These are phyloP conservation scores for Vitis hybrid DNA, from an alignment of 177 flowering plant species.

Conservation along the genomic window DNA sequence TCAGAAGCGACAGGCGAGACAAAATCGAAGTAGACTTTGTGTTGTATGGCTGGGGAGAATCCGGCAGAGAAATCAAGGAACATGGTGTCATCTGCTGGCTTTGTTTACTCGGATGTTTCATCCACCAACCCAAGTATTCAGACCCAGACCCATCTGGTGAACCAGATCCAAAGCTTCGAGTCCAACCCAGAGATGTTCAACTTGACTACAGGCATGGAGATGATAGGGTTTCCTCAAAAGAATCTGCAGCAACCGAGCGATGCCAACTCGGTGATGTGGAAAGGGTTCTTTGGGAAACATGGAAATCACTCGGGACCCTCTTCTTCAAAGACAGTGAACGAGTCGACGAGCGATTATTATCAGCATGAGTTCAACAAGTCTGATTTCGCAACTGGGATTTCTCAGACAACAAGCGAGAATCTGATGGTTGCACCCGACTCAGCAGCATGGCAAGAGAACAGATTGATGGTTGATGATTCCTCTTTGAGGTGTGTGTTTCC, in stretches of 20 bases:
- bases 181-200: slow-evolving; percentile 56
- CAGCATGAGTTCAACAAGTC: slow-evolving; percentile 29
- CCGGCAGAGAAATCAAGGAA: slow-evolving; percentile 32
- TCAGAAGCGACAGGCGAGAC: not conserved
- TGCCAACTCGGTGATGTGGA: slow-evolving; percentile 36
- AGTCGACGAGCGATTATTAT: slow-evolving; percentile 21
- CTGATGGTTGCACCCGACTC: slow-evolving; percentile 29
- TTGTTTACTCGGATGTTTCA: slow-evolving; percentile 39
- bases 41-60: slow-evolving; percentile 34
- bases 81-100: slow-evolving; percentile 31
- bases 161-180: slow-evolving; percentile 52
- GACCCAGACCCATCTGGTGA: slow-evolving; percentile 29
- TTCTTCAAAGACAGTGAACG: slow-evolving; percentile 30
- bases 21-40: not conserved
- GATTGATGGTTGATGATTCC: slow-evolving; percentile 45
- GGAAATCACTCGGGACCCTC: slow-evolving; percentile 20
- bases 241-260: slow-evolving; percentile 7
- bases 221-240: slow-evolving; percentile 53
- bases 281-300: slow-evolving; percentile 29
- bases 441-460: slow-evolving; percentile 38
- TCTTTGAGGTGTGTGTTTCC: slow-evolving; percentile 56
- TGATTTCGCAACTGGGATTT: slow-evolving; percentile 31
- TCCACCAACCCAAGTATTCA: slow-evolving; percentile 21
- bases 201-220: slow-evolving; percentile 55
- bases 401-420: slow-evolving; percentile 28